Base-by-base conservation (phyloP, 768 basidiomycete species). In the Tubosaeta brunneosetosa region DNA sequence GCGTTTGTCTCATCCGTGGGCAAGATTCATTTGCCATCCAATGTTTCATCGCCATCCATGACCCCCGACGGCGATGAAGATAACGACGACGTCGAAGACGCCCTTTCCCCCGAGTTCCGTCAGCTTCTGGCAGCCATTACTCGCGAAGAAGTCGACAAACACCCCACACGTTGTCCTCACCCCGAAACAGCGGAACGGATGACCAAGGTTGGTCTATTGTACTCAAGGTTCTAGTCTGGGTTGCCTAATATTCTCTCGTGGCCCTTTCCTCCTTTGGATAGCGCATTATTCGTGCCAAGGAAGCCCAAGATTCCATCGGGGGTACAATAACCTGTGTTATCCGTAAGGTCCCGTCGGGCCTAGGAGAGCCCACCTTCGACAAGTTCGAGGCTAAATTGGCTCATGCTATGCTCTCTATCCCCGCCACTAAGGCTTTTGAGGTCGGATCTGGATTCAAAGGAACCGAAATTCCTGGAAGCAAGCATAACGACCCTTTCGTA, bases 381-480 rank as follows among this genome's bases (percentile, higher is more conserved):
- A 98, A 98, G 72, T 87, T 98, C 69, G 95, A 97, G 71, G 97
- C 97, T 17, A 82, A 82, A 56, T 85, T 99, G 55, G 95, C 82
- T 12, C 97, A 98, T 67, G 97, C 97, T 8, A 98, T 99, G 95
- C 81, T 99, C 48, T 97, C 94, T 50, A 97, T 99, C 65, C 97
- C 97, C 26, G 95, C 97, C 16, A 98, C 97, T 50, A 99, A 99
- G 66, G 93, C 85, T 6, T 98, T 99, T 70, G 97, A 99, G 73
- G 85, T 98, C 58, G 97, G 97, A 37, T 95, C 92, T 29, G 97
- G 97, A 25, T 97, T 99, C 80, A 79, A 83, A 58, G 97, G 97
- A 7, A 92, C 94, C 6, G 88, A 94, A 71, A 85, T 97, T 42
- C 88, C 91, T 6, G 97, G 97, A 34, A 88, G 85, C 71, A 80